Evolutionary conservation across 1,284 basidiomycete genomes (phyloP).

Genomic region (Melanopsichium pennsylvanicum): DNA sequence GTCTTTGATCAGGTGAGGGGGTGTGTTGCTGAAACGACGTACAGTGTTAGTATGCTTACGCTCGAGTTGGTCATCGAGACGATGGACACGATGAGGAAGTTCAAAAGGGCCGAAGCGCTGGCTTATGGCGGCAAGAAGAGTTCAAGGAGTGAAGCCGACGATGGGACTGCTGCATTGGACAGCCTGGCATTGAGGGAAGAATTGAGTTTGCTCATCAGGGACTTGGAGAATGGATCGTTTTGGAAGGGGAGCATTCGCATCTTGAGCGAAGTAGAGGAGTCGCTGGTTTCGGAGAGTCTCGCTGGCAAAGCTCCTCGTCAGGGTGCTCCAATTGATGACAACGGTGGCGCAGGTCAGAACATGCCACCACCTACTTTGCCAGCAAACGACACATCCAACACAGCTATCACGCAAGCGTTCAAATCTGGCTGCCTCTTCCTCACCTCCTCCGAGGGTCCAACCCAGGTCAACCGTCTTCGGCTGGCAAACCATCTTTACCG

Average conservation of each 20-base stretch:
- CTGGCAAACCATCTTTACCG: constrained; percentile 40
- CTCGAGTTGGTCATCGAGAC: constrained; percentile 41
- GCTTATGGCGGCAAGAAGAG: constrained; percentile 28
- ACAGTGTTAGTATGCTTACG: constrained; percentile 39
- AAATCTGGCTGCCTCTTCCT: constrained; percentile 28
- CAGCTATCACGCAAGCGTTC: constrained; percentile 11
- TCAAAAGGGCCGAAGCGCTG: constrained; percentile 26
- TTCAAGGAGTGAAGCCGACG: constrained; percentile 28
- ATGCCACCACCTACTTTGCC: constrained; percentile 3
- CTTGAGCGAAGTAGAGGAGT: constrained; percentile 25
- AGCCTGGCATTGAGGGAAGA: constrained; percentile 36
- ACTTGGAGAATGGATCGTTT: constrained; percentile 34
- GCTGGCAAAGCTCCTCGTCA: neutral
- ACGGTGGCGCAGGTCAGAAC: neutral
- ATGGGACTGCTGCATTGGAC: constrained; percentile 33
- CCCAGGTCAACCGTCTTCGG: constrained; percentile 36
- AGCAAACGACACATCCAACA: neutral
- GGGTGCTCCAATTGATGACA: too few species aligned
- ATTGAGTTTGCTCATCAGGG: constrained; percentile 25
- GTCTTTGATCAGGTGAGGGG: constrained; percentile 21
- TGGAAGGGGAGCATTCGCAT: constrained; percentile 26
- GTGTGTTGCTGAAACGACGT: constrained; percentile 24
- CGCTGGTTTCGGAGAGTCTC: constrained; percentile 8
- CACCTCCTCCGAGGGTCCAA: neutral
- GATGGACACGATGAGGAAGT: constrained; percentile 36